Percentiles rank a stretch among this genome's conserved stretches.
phyloP scores from a whole-genome alignment of 2,329 filamentous ascomycete genomes.

The Pseudogymnoascus sp. region DNA sequence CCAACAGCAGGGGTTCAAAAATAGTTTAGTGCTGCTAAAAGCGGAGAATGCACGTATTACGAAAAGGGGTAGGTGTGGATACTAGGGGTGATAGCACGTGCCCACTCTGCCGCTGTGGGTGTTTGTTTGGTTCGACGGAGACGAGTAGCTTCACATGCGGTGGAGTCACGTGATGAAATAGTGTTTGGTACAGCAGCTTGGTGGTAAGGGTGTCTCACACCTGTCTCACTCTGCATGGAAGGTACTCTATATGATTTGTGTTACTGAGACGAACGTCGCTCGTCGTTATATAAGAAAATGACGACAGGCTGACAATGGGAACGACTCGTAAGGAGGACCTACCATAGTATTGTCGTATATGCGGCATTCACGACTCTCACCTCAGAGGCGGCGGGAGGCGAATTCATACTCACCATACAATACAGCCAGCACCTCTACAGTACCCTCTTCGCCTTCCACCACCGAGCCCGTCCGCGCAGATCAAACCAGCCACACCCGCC shows the following conservation, averaged over 20 bases:
- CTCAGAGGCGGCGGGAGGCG: too few relatives aligned
- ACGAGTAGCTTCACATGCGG: background rate
- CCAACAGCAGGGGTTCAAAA: background rate
- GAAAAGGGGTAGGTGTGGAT: background rate
- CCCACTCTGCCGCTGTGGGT: background rate
- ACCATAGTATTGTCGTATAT: too few relatives aligned
- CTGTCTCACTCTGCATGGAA: background rate
- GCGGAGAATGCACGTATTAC: background rate
- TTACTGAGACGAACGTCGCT: too few relatives aligned
- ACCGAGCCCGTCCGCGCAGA: background rate
- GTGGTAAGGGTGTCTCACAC: too few relatives aligned
- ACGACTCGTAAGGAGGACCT: too few relatives aligned
- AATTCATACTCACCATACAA: background rate
- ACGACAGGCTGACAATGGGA: too few relatives aligned
- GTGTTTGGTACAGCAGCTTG: background rate
- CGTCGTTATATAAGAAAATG: too few relatives aligned
- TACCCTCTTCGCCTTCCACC: background rate
- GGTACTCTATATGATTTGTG: background rate
- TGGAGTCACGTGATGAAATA: background rate
- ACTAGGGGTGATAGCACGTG: background rate
- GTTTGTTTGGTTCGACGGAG: background rate
- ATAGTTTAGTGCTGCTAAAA: background rate
- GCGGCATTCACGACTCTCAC: too few relatives aligned
- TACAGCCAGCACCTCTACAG: background rate
- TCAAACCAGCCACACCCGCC: background rate